phyloP scores from a whole-genome alignment of 2,329 filamentous ascomycete genomes.

The Talaromyces piceae region DNA sequence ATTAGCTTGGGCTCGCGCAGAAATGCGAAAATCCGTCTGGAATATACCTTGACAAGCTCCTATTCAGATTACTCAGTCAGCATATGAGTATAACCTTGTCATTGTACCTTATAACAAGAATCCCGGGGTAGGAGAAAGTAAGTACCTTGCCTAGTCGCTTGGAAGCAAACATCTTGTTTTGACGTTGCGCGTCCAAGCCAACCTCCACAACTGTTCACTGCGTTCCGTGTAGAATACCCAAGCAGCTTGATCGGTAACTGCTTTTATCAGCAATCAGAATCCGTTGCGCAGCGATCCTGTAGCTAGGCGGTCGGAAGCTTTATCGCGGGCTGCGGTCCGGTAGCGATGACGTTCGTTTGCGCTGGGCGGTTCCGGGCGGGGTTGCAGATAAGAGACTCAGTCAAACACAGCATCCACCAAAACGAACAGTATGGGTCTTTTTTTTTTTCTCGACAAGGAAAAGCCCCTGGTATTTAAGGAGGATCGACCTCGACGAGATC shows the following conservation, averaged over 20 bases:
- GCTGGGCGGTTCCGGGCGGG: not conserved
- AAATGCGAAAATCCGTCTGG: not conserved
- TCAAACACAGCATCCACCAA: not conserved
- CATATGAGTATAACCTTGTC: conserved; percentile 7
- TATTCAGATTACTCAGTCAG: conserved; percentile 23
- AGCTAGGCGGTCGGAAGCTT: not conserved
- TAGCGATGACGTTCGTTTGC: not conserved
- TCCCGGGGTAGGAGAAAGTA: conserved; percentile 6
- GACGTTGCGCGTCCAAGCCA: not conserved
- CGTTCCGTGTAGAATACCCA: not conserved
- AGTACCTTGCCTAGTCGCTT: conserved; percentile 43
- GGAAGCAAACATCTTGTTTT: conserved; percentile 41
- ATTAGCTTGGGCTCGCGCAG: not conserved
- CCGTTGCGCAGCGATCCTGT: not conserved
- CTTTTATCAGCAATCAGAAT: not conserved
- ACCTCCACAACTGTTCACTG: not conserved
- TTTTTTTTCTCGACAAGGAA: not conserved
- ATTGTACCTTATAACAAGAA: too few species aligned
- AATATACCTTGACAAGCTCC: conserved; percentile 50
- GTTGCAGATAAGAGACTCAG: too few species aligned
- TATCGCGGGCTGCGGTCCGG: not conserved
- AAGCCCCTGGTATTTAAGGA: not conserved
- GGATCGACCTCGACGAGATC: not conserved
- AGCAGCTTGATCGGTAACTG: not conserved
- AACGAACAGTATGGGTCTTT: not conserved